Conservation (phyloP, 2,329 filamentous ascomycete genomes). For the Fusarium pininemorale region DNA sequence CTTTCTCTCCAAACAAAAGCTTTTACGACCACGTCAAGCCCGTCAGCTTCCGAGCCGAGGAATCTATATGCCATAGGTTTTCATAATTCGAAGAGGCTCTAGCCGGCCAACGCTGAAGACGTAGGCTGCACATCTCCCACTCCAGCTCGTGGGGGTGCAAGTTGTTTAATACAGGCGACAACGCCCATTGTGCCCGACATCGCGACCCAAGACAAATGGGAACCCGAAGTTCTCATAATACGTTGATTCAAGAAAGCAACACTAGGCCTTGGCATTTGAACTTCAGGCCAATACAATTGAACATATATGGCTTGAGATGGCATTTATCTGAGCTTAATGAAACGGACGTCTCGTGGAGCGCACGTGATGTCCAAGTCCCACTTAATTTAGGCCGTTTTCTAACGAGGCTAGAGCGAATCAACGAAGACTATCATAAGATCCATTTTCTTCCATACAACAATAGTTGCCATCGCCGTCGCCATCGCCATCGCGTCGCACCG, state of each 20-base stretch:
- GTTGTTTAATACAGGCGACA: not conserved
- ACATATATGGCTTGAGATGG: not conserved
- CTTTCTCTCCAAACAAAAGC: not conserved
- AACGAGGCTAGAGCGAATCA: constrained; percentile 28
- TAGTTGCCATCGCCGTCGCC: not conserved
- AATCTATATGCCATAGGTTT: not conserved
- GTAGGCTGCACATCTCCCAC: not conserved
- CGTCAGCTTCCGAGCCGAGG: not conserved
- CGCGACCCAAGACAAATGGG: not conserved
- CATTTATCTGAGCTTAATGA: not conserved
- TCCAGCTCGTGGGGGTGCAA: not conserved
- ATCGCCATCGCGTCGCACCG: not conserved
- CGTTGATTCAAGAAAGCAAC: not conserved
- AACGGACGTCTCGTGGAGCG: not conserved
- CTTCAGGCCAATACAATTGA: not conserved
- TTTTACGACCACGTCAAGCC: not conserved
- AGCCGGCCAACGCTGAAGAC: not conserved
- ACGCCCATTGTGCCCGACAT: not conserved
- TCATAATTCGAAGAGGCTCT: not conserved
- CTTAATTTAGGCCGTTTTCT: not conserved
- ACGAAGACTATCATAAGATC: constrained; percentile 18
- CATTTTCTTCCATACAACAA: constrained; percentile 28
- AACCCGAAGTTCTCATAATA: not conserved
- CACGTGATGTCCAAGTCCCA: not conserved
- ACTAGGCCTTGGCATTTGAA: not conserved